Evolutionary conservation across 78 protist genomes (phyloP), one percentile per base, ranked within the genome.

Genomic region (Tieghemostelium lacteum): DNA sequence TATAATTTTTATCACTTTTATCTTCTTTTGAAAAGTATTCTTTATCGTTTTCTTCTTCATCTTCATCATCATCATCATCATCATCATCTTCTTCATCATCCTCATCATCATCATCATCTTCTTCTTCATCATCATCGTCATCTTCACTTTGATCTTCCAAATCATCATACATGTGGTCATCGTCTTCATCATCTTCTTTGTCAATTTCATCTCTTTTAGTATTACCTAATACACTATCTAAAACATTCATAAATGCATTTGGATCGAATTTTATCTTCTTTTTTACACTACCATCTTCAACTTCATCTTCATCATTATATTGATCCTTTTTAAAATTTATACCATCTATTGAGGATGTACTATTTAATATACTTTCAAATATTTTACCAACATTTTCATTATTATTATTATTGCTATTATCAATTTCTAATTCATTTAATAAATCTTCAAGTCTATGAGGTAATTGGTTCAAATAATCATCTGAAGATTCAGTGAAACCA

Each of bases 391-490:
- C 33, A 14, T 69, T 45, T 45, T 69, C 33, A 2, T 39, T 45
- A 0, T 1, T 45, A 45, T 67, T 57, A 6, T 20, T 31, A n/a
- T 31, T 37, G 14, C 3, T 34, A 63, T 63, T 22, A 52, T 49
- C 39, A 10, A 28, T 80, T 63, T 66, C 76, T 33, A 83, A 83
- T 31, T 69, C 80, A 20, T 39, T 19, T 19, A 83, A n/a, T 29
- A 83, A 58, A 69, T 83, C 91, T 33, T 83, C 91, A 31, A 69
- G 45, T 70, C 66, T 52, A 22, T 62, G 37, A 16, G 78, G 91
- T n/a, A 57, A 42, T 31, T 83, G 54, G 33, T 83, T 61, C 67
- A 83, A 28, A 71, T 74, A 83, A 31, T 83, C 36, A 42, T 83
- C 91, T n/a, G 67, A 58, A 0, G 75, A 36, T 66, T 78, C 88